These are phyloP conservation scores for Jatropha multifida DNA, from an alignment of 441 rosid genomes.

Conservation along the genomic window DNA sequence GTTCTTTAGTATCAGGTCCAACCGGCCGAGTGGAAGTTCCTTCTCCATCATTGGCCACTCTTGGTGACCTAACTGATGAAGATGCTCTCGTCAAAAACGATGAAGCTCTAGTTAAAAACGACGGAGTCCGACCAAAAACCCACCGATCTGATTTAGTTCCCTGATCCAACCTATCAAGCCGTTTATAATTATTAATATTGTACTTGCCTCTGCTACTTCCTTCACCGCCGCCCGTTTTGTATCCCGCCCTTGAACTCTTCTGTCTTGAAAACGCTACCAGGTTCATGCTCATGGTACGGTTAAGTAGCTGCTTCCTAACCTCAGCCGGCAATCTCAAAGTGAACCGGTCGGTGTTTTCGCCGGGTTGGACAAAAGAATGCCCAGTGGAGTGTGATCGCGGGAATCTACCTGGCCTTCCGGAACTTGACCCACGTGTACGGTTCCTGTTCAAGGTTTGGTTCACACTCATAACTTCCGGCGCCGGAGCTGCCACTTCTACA, in stretches of 20 bases:
- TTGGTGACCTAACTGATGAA: slow-evolving; percentile 31
- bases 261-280: slow-evolving; percentile 51
- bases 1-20: slow-evolving; percentile 28
- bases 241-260: slow-evolving; percentile 65
- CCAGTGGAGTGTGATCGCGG: slow-evolving; percentile 91
- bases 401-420: slow-evolving; percentile 44
- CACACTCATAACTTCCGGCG: slow-evolving; percentile 14
- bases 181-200: background rate
- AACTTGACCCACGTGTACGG: slow-evolving; percentile 57
- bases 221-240: slow-evolving; percentile 31
- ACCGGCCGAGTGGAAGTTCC: slow-evolving; percentile 31
- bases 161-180: slow-evolving; percentile 45
- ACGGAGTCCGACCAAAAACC: slow-evolving; percentile 47
- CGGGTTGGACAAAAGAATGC: slow-evolving; percentile 81
- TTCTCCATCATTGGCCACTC: slow-evolving; percentile 29
- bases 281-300: slow-evolving; percentile 54
- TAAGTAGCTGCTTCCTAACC: slow-evolving; percentile 63
- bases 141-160: slow-evolving; percentile 53
- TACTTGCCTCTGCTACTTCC: slow-evolving; percentile 46
- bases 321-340: slow-evolving; percentile 75
- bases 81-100: slow-evolving; percentile 32
- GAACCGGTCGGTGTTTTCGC: slow-evolving; percentile 80
- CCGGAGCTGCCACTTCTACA: slow-evolving; percentile 17
- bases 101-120: slow-evolving; percentile 49
- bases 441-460: slow-evolving; percentile 28